Conservation (phyloP, 352 stramenopile species). For the Blastocystis hominis region DNA sequence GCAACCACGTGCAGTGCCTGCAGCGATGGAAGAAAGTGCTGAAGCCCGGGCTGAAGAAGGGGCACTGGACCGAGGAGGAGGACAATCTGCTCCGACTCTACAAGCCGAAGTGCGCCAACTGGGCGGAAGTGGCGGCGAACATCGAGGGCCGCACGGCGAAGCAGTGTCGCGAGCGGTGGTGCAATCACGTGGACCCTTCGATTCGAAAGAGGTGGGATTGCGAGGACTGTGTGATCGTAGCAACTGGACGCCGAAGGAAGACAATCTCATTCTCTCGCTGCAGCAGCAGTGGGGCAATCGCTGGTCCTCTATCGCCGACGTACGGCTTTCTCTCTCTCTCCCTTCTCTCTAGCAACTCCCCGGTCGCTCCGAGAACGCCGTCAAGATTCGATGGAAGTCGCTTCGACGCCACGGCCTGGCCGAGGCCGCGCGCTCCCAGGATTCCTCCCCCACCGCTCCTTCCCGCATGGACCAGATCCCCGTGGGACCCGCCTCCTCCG, state of each 20-base stretch:
- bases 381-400: constrained; percentile 83
- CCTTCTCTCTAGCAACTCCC: constrained; percentile 63
- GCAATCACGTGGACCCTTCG: constrained; percentile 76
- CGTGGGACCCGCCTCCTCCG: not conserved
- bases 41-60: constrained; percentile 74
- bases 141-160: constrained; percentile 76
- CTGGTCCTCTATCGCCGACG: constrained; percentile 78
- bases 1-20: constrained; percentile 80
- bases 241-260: constrained; percentile 75
- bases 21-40: constrained; percentile 81
- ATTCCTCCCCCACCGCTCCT: not conserved
- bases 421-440: not conserved
- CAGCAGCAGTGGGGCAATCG: constrained; percentile 74
- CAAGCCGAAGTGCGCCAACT: constrained; percentile 76
- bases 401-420: constrained; percentile 65
- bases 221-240: constrained; percentile 67
- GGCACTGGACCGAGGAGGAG: constrained; percentile 78
- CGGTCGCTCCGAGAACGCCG: constrained; percentile 75
- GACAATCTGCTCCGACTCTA: constrained; percentile 73
- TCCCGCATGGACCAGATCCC: not conserved
- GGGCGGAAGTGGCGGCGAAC: constrained; percentile 73
- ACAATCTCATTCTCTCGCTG: constrained; percentile 75
- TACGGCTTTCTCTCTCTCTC: constrained; percentile 13
- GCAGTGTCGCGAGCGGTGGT: constrained; percentile 78
- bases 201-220: constrained; percentile 75